Base-by-base conservation (phyloP, 2,329 filamentous ascomycete species). In the Dendryphion nanum region DNA sequence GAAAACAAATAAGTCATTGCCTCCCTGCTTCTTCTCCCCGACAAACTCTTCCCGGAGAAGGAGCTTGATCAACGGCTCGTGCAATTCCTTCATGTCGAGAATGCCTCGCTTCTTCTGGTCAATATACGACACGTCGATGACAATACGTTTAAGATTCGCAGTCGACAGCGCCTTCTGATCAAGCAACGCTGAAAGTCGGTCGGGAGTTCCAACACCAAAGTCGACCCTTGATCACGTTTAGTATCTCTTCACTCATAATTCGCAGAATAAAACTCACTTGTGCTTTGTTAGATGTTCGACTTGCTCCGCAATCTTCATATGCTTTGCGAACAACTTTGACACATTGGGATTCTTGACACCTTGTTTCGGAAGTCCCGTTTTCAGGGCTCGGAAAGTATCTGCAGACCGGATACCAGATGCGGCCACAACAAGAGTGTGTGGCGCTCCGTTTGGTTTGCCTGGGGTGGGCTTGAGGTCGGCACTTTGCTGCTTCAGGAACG, bases 281-380 rank as follows among this genome's bases (percentile, higher is more conserved):
- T 72, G 73, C 46, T 74, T 78, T 55, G 85, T 77, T 29, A 95
- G 79, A 59, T 86, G 86, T 42, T 84, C 76, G 36, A 90, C 81
- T 21, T 90, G 86, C 55, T 97, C 91, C 37, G 87, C 80, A 8
- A 98, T 69, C 69, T 98, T 98, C 73, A 98, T 95, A 65, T 98
- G 93, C 67, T 98, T 98, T 20, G 93, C 91, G 66, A 98, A 98
- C 61, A 98, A 73, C 66, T 98, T 98, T 2, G 87, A 86, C 2
- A 98, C 83, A 31, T 80, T 77, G 34, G 78, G 81, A 6, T 88
- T 82, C 63, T 93, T 89, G 36, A 63, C 40, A 16, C 60, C 61
- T 35, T 63, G 51, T 33, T 59, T 59, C 4, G 62, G 58, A 8
- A 64, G 46, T 5, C 59, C 61, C 7, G 77, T 83, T 60, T 90